Evolutionary conservation across 108 stramenopile species (phyloP).

Genomic region (Mediolabrus comicus): DNA sequence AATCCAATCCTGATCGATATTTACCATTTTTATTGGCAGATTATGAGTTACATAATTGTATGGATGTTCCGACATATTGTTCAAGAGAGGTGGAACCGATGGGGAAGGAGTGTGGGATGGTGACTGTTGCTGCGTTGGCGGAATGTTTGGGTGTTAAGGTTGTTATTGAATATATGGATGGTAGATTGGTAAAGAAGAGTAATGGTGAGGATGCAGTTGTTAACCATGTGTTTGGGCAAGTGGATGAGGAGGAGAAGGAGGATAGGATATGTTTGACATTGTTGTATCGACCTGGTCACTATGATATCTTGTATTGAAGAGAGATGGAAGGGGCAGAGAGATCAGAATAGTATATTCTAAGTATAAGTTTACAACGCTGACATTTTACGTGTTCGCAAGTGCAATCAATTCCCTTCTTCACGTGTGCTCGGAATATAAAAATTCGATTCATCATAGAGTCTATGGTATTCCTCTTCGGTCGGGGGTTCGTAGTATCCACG

Average conservation of each 20-base stretch:
- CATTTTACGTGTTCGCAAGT: too few relatives aligned
- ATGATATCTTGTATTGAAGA: constrained; percentile 77
- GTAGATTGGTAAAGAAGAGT: constrained; percentile 47
- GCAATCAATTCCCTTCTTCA: too few relatives aligned
- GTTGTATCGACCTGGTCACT: constrained; percentile 86
- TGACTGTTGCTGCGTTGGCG: constrained; percentile 76
- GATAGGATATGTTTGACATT: constrained; percentile 46
- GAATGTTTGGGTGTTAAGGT: constrained; percentile 73
- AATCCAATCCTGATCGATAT: constrained; percentile 70
- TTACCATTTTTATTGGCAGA: constrained; percentile 56
- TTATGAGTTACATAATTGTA: constrained; percentile 15
- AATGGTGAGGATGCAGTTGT: constrained; percentile 18
- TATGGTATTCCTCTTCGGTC: too few relatives aligned
- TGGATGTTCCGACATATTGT: constrained; percentile 67
- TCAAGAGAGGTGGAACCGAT: constrained; percentile 78
- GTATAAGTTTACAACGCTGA: too few relatives aligned
- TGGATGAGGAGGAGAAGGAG: neutral
- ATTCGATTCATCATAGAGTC: too few relatives aligned
- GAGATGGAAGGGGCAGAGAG: too few relatives aligned
- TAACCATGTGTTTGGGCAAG: constrained; percentile 55
- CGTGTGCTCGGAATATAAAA: too few relatives aligned
- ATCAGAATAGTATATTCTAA: too few relatives aligned
- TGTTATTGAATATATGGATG: constrained; percentile 81
- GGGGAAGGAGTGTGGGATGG: constrained; percentile 79
- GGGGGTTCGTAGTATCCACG: too few relatives aligned